A percentile compares a stretch with the other conserved stretches of the same genome.
Conservation (phyloP, 140 eudicot species). For the Senecio squalidus region DNA sequence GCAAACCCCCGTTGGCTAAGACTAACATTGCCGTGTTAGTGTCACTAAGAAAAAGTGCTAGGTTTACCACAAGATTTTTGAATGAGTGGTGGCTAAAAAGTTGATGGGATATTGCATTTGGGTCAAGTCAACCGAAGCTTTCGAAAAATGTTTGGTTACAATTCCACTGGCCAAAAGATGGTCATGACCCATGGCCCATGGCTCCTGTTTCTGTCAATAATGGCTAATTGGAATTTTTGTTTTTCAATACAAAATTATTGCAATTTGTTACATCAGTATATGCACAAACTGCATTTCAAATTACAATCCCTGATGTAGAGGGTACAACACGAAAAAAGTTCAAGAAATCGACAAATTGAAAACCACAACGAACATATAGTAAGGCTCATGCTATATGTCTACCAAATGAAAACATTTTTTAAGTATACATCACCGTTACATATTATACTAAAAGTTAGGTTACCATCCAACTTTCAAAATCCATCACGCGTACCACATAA, state of each 20-base stretch:
- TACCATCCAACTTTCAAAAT: constrained; percentile 12
- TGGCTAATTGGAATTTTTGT: constrained; percentile 11
- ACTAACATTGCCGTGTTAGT: too few relatives aligned
- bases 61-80: too few relatives aligned
- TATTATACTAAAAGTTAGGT: constrained; percentile 14
- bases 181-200: constrained; percentile 21
- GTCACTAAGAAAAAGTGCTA: too few relatives aligned
- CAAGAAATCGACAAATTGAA: background rate
- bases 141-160: constrained; percentile 9
- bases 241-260: background rate
- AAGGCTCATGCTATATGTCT: constrained; percentile 17
- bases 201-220: constrained; percentile 8
- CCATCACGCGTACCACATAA: constrained; percentile 16
- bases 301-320: constrained; percentile 13
- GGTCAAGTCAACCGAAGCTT: constrained; percentile 27
- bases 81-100: too few relatives aligned
- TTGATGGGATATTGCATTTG: background rate
- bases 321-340: constrained; percentile 5
- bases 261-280: constrained; percentile 4
- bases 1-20: too few relatives aligned
- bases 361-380: background rate
- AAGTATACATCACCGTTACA: constrained; percentile 20
- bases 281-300: constrained; percentile 14
- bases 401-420: constrained; percentile 16
- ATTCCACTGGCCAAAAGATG: constrained; percentile 16